Percentiles rank a stretch among this genome's conserved stretches.
phyloP scores from a whole-genome alignment of 495 filamentous ascomycete species.

The Rostrohypoxylon terebratum region DNA sequence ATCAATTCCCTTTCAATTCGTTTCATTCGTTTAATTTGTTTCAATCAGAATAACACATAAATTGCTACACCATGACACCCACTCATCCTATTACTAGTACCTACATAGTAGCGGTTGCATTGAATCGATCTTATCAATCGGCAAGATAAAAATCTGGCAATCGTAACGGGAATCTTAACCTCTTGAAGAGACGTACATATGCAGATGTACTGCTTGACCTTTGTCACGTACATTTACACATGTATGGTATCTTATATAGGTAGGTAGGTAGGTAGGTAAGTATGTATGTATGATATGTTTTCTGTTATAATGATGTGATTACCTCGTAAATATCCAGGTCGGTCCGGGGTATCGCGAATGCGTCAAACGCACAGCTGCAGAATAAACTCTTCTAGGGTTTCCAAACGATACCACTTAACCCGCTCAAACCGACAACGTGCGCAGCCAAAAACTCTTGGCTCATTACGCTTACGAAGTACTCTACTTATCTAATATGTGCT shows the following conservation, averaged over 20 bases:
- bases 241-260: background rate
- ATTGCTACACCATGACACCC: conserved; percentile 18
- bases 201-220: background rate
- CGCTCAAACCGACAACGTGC: conserved; percentile 7
- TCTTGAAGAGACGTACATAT: conserved; percentile 1
- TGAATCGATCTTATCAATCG: background rate
- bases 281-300: conserved; percentile 5
- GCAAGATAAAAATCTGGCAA: background rate
- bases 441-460: conserved; percentile 4
- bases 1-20: conserved; percentile 1
- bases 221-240: background rate
- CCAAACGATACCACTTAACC: background rate
- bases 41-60: background rate
- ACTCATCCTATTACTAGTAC: background rate
- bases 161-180: background rate
- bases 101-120: too few species aligned
- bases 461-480: conserved; percentile 18
- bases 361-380: background rate
- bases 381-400: background rate
- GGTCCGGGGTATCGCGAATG: background rate
- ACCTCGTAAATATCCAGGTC: background rate
- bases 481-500: background rate
- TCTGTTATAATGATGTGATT: conserved; percentile 26
- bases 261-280: too few species aligned
- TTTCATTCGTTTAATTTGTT: background rate